phyloP scores from a whole-genome alignment of 805 yeast species.

The Kregervanrija pseudodelftensis region DNA sequence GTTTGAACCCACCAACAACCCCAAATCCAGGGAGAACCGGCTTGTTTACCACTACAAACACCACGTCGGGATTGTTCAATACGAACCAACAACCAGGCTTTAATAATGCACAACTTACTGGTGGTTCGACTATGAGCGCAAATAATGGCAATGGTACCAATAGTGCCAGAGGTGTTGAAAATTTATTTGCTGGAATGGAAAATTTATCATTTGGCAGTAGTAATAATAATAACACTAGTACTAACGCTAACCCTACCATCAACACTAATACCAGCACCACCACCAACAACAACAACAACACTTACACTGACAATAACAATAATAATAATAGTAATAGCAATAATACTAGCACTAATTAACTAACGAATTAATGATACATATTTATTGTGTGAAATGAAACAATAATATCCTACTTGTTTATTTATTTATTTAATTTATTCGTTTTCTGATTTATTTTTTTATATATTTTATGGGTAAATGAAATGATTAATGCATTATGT shows the following conservation, averaged over 20 bases:
- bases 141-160: not conserved
- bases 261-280: too few relatives aligned
- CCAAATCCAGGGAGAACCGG: slow-evolving; percentile 12
- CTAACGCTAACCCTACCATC: not conserved
- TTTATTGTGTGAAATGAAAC: too few relatives aligned
- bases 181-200: slow-evolving; percentile 23
- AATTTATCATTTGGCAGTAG: slow-evolving; percentile 17
- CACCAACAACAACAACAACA: too few relatives aligned
- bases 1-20: slow-evolving; percentile 16
- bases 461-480: too few relatives aligned
- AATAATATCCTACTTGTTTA: too few relatives aligned
- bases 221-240: not conserved
- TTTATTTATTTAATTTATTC: too few relatives aligned
- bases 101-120: slow-evolving; percentile 23
- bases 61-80: not conserved
- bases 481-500: too few relatives aligned
- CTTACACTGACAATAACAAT: too few relatives aligned
- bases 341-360: too few relatives aligned
- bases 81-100: slow-evolving; percentile 11
- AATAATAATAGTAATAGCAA: too few relatives aligned
- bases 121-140: slow-evolving; percentile 17
- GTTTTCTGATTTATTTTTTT: too few relatives aligned
- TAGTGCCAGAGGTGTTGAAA: slow-evolving; percentile 17
- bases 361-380: too few relatives aligned
- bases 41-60: not conserved